These are phyloP conservation scores for Starmerella stigmatis DNA, from an alignment of 805 yeast species.

Conservation along the genomic window DNA sequence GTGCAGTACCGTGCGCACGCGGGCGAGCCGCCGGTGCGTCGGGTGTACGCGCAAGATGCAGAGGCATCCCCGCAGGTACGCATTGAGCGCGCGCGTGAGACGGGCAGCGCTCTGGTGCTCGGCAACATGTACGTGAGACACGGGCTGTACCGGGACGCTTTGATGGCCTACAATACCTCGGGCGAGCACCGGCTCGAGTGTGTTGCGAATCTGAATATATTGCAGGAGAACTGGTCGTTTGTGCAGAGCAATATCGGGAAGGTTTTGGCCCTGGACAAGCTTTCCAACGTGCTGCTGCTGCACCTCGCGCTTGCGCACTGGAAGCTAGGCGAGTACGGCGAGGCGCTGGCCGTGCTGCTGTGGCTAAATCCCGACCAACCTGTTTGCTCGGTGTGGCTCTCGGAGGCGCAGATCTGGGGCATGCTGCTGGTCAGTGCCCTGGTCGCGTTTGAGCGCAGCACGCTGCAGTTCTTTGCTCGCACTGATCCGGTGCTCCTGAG, in stretches of 20 bases:
- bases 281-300: not conserved
- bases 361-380: not conserved
- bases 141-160: slow-evolving; percentile 17
- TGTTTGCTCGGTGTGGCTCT: slow-evolving; percentile 8
- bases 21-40: not conserved
- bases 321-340: slow-evolving; percentile 10
- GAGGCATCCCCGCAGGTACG: not conserved
- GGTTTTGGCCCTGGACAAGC: not conserved
- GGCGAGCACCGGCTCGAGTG: slow-evolving; percentile 1
- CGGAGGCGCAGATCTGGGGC: not conserved
- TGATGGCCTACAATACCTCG: slow-evolving; percentile 1
- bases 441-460: slow-evolving; percentile 7
- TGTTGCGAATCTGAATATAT: slow-evolving; percentile 12
- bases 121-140: slow-evolving; percentile 6
- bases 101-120: not conserved
- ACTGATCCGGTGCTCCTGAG: slow-evolving; percentile 4
- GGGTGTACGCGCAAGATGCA: slow-evolving; percentile 3
- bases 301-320: slow-evolving; percentile 17
- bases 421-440: slow-evolving; percentile 15
- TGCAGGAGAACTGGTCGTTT: slow-evolving; percentile 15
- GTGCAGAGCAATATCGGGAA: slow-evolving; percentile 1
- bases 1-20: not conserved
- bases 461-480: slow-evolving; percentile 6
- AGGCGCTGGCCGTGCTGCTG: slow-evolving; percentile 12
- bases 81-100: slow-evolving; percentile 2